phyloP scores from a whole-genome alignment of 495 filamentous ascomycete species.

The Collariella sp. region DNA sequence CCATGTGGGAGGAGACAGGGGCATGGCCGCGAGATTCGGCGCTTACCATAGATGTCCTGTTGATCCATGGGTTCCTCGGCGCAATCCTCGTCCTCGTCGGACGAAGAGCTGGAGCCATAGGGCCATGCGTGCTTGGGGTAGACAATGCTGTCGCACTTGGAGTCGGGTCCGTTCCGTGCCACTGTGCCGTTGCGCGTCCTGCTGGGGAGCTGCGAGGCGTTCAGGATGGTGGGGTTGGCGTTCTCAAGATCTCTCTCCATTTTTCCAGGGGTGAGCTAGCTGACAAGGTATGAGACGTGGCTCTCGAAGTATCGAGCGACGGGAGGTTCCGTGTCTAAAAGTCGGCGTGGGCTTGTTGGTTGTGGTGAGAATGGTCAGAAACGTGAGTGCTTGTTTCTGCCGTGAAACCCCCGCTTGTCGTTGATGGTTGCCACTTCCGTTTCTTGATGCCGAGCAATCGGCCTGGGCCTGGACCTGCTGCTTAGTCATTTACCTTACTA shows the following conservation, averaged over 20 bases:
- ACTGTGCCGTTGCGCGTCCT: conserved; percentile 34
- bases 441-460: too few relatives aligned
- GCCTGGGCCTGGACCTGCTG: too few relatives aligned
- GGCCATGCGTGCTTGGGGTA: conserved; percentile 27
- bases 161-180: conserved; percentile 23
- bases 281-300: too few relatives aligned
- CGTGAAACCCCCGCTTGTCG: too few relatives aligned
- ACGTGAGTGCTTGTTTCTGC: too few relatives aligned
- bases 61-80: conserved; percentile 81
- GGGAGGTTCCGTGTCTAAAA: too few relatives aligned
- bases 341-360: too few relatives aligned
- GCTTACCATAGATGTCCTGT: conserved; percentile 88
- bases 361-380: too few relatives aligned
- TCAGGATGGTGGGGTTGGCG: conserved; percentile 89
- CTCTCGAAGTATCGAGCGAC: too few relatives aligned
- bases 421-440: too few relatives aligned
- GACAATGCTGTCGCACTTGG: conserved; percentile 31
- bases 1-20: not conserved
- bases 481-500: too few relatives aligned
- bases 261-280: too few relatives aligned
- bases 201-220: conserved; percentile 82
- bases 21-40: not conserved
- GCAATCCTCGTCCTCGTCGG: conserved; percentile 33
- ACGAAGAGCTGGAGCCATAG: conserved; percentile 19
- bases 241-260: conserved; percentile 54